A percentile compares a stretch with the other conserved stretches of the same genome.
phyloP scores from a whole-genome alignment of 805 yeast genomes.

The Wickerhamiella vanderwaltii region DNA sequence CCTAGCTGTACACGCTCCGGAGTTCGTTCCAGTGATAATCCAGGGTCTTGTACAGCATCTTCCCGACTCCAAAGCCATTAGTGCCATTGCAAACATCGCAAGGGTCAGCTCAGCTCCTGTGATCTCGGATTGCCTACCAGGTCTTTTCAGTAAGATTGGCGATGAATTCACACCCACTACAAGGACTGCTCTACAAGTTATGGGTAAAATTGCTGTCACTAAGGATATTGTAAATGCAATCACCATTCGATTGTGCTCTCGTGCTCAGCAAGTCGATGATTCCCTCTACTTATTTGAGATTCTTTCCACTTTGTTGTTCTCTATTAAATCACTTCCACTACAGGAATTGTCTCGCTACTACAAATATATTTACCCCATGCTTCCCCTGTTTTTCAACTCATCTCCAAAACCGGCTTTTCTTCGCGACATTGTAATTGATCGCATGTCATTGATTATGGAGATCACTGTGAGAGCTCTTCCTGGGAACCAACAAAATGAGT shows the following conservation, averaged over 20 bases:
- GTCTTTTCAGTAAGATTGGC: conserved; percentile 40
- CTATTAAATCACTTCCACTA: conserved; percentile 14
- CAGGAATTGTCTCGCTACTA: conserved; percentile 19
- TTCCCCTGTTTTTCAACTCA: conserved; percentile 3
- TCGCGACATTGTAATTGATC: conserved; percentile 15
- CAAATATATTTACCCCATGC: conserved; percentile 8
- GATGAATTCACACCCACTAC: conserved; percentile 28
- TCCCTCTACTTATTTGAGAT: conserved; percentile 19
- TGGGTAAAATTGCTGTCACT: conserved; percentile 27
- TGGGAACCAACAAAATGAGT: conserved; percentile 14
- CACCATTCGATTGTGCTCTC: conserved; percentile 29
- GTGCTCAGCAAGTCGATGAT: conserved; percentile 22
- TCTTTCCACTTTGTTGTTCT: conserved; percentile 23
- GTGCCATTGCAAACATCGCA: conserved; percentile 42
- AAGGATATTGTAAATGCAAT: conserved; percentile 30
- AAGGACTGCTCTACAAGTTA: conserved; percentile 24
- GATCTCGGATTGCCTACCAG: conserved; percentile 41
- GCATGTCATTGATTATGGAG: conserved; percentile 20
- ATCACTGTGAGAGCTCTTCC: conserved; percentile 19
- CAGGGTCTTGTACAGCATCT: conserved; percentile 13
- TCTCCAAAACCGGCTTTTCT: conserved; percentile 1
- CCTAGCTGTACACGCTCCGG: conserved; percentile 30
- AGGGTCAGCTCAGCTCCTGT: conserved; percentile 31
- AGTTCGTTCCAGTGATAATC: conserved; percentile 16
- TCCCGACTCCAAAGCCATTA: conserved; percentile 45